Conservation (phyloP, 345 rosid species). For the Populus davidiana region DNA sequence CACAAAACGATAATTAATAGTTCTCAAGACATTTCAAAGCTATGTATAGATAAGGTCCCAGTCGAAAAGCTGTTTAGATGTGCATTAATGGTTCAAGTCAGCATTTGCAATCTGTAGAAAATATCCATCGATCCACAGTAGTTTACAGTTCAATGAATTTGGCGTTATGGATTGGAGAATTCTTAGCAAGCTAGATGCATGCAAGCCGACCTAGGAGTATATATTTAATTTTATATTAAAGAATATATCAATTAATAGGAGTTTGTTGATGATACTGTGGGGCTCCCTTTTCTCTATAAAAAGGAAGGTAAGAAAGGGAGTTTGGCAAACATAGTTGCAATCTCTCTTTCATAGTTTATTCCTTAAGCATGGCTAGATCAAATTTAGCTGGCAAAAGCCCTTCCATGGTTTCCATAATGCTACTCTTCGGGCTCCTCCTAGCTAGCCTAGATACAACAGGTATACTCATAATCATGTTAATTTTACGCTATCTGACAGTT, state of each 20-base stretch:
- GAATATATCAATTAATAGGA: no score
- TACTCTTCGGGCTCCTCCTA: conserved; percentile 12
- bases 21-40: background rate
- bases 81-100: background rate
- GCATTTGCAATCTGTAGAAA: background rate
- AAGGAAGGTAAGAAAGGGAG: background rate
- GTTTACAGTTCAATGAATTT: background rate
- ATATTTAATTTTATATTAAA: no score
- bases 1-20: background rate
- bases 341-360: background rate
- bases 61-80: background rate
- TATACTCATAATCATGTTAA: background rate
- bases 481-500: background rate
- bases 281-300: background rate
- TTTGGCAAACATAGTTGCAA: background rate
- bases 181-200: background rate
- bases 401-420: background rate
- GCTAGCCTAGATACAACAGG: conserved; percentile 22
- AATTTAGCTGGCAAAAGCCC: background rate
- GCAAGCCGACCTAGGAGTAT: background rate
- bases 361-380: background rate
- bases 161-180: background rate
- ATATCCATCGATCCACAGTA: background rate
- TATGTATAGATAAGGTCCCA: background rate
- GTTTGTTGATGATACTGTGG: no score